A percentile compares a stretch with the other conserved stretches of the same genome.
These are phyloP conservation scores for Colletotrichum lentis DNA, from an alignment of 2,329 filamentous ascomycete genomes.

Conservation along the genomic window DNA sequence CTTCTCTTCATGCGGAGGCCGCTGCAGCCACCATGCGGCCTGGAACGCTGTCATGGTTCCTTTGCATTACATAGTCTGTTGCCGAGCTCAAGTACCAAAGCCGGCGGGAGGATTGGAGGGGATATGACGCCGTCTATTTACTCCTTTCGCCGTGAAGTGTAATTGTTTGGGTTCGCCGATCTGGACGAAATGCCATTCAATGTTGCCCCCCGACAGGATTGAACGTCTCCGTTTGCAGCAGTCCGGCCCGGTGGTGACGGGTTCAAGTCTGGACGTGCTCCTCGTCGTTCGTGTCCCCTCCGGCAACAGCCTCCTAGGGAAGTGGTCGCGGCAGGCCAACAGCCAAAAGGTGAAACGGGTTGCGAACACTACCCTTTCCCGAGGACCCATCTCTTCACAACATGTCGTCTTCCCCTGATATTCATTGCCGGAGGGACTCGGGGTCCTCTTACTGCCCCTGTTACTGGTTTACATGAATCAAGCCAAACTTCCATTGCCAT, in stretches of 20 bases:
- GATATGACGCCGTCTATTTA: constrained; percentile 2
- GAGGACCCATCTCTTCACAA: too few relatives aligned
- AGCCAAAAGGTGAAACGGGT: too few relatives aligned
- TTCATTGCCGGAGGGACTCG: too few relatives aligned
- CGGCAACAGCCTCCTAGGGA: too few relatives aligned
- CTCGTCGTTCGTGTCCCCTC: too few relatives aligned
- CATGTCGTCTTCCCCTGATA: too few relatives aligned
- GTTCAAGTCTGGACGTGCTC: background rate
- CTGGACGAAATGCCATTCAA: background rate
- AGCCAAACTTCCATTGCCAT: too few relatives aligned
- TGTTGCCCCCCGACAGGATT: background rate
- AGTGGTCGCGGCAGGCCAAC: too few relatives aligned
- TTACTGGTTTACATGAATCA: too few relatives aligned
- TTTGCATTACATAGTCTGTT: constrained; percentile 18
- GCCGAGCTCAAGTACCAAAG: background rate
- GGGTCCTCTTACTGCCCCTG: too few relatives aligned
- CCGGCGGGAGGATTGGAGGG: background rate
- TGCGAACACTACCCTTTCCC: too few relatives aligned
- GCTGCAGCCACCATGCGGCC: constrained; percentile 2
- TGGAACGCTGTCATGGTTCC: constrained; percentile 14
- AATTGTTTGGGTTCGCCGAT: background rate
- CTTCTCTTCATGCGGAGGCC: constrained; percentile 1
- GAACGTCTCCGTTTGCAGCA: background rate
- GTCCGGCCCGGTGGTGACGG: background rate
- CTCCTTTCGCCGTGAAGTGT: background rate